phyloP scores from a whole-genome alignment of 768 basidiomycete species.

The Auriscalpium microsporum region DNA sequence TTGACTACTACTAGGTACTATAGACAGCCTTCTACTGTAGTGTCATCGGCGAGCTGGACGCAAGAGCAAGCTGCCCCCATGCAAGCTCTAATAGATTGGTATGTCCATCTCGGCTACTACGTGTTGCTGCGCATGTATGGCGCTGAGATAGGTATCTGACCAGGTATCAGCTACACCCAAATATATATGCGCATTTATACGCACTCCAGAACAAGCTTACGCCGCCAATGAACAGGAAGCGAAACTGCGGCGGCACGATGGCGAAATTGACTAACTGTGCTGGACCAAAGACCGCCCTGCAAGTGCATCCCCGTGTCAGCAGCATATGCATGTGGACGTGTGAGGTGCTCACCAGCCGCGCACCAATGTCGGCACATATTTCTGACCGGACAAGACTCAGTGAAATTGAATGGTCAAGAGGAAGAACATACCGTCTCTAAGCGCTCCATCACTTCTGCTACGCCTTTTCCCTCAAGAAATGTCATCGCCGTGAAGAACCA shows the following conservation, averaged over 20 bases:
- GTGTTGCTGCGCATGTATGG: constrained; percentile 1
- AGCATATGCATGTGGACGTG: background rate
- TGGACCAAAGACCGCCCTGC: constrained; percentile 66
- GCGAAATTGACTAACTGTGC: constrained; percentile 75
- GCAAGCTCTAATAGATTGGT: no score
- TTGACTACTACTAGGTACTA: no score
- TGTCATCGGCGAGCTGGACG: no score
- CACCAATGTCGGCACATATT: constrained; percentile 63
- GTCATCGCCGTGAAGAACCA: constrained; percentile 73
- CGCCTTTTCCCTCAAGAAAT: constrained; percentile 65
- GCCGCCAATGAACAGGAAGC: constrained; percentile 65
- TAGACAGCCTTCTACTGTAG: no score
- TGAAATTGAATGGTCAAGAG: no score
- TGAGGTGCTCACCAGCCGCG: constrained; percentile 55
- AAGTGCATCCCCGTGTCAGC: background rate
- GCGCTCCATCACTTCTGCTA: constrained; percentile 39
- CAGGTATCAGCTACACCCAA: background rate
- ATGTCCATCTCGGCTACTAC: no score
- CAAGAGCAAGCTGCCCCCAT: no score
- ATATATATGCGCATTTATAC: constrained; percentile 19
- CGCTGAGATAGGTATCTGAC: constrained; percentile 11
- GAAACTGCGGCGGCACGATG: constrained; percentile 66
- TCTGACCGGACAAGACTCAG: constrained; percentile 28
- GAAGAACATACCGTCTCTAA: constrained; percentile 27
- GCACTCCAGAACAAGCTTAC: constrained; percentile 80